Evolutionary conservation across 805 yeast genomes (phyloP), one percentile per base, ranked within the genome.

Genomic region (Pichia pseudocactophila): DNA sequence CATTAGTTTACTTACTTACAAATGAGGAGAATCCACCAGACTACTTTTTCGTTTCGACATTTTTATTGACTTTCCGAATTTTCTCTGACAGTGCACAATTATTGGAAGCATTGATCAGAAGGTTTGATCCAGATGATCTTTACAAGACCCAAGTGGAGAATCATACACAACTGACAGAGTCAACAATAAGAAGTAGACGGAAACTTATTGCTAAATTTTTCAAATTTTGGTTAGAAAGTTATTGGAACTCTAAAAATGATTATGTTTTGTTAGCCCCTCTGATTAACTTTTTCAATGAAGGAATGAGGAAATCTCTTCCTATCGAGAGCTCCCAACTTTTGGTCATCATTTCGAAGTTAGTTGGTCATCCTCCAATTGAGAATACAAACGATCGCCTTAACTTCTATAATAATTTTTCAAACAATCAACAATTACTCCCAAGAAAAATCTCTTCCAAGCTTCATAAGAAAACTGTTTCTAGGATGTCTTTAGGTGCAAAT

Each of bases 201-300:
- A 75, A 77, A 47, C 62, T 82, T 37, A 78, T 87, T 32, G 76
- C 81, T 50, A 76, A 74, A 49, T 69, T 82, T 58, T 75, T 88
- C 56, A 83, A 78, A 57, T 66, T 76, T 30, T 90, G 98, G 98
- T 64, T 90, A 59, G 95, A 87, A 59, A 80, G 92, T 40, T 88
- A 82, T 57, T 90, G 96, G 96, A 76, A 79, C 48, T 75, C 73
- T 37, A 68, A 71, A 34, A 42, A 61, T 6, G 95, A 88, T 58
- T 74, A 73, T 47, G 62, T 60, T 20, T 65, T 80, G 32, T 63
- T 88, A 36, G 76, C 92, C 11, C 80, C 86, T 0, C 63, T 87
- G 53, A 71, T 83, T 36, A 83, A 83, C 54, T 82, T 87, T 56
- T 80, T 85, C 55, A 84, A 83, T 57, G 95, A 84, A 59, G 87